Percentiles rank a stretch among this genome's conserved stretches.
These are phyloP conservation scores for Drechslerella stenobrocha DNA, from an alignment of 2,329 filamentous ascomycete species.

Conservation along the genomic window DNA sequence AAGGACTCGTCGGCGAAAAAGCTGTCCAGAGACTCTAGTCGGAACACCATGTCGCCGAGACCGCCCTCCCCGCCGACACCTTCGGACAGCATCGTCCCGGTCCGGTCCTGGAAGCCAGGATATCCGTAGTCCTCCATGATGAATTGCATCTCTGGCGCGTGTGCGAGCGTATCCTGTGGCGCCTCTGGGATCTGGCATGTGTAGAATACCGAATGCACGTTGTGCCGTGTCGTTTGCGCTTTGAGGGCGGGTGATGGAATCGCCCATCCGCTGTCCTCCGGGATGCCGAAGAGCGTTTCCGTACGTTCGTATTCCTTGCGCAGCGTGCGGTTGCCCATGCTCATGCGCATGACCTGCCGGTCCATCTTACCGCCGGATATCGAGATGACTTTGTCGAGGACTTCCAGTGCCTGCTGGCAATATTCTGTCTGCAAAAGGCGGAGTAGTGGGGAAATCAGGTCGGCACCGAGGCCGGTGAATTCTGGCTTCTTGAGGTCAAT, in stretches of 20 bases:
- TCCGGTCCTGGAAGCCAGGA: constrained; percentile 64
- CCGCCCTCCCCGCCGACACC: constrained; percentile 70
- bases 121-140: constrained; percentile 84
- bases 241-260: constrained; percentile 90
- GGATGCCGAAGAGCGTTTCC: constrained; percentile 93
- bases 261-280: constrained; percentile 93
- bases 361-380: constrained; percentile 92
- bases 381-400: constrained; percentile 92
- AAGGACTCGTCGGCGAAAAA: constrained; percentile 60
- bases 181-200: constrained; percentile 74
- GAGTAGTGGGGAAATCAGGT: constrained; percentile 89
- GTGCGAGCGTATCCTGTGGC: constrained; percentile 63
- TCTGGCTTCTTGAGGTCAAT: constrained; percentile 92
- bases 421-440: constrained; percentile 89
- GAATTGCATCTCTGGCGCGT: constrained; percentile 84
- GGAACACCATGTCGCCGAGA: constrained; percentile 75
- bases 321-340: constrained; percentile 87
- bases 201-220: constrained; percentile 95
- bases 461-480: constrained; percentile 85
- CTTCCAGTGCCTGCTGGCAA: constrained; percentile 86
- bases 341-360: constrained; percentile 93
- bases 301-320: constrained; percentile 94
- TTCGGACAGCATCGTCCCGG: constrained; percentile 91
- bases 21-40: constrained; percentile 62
- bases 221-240: constrained; percentile 80